Evolutionary conservation across 768 basidiomycete species (phyloP), one percentile per base, ranked within the genome.

Genomic region (Lepiota subincarnata): DNA sequence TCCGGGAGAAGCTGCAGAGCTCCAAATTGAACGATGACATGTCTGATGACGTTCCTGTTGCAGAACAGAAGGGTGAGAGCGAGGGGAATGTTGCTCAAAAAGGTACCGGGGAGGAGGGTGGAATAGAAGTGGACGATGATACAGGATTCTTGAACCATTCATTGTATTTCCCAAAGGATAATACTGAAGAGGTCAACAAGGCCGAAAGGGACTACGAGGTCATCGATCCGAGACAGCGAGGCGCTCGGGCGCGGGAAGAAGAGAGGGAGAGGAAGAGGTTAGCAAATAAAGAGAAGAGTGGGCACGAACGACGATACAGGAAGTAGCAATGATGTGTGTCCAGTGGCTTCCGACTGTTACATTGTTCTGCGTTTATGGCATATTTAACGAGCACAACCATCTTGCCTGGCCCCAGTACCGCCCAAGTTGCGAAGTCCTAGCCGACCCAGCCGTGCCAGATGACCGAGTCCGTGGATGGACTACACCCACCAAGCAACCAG

Each of bases 141-240:
- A 71, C 72, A 6, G 89, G 80, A 8, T 92, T 93, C 68, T 73
- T 92, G 69, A 73, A 68, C 4, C 91, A 93, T 64, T 71, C 78
- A 22, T 69, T 93, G 53, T 77, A 79, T 56, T 91, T 92, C 70
- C 83, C 88, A 8, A 91, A 91, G 68, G 89, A 84, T 42, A 82
- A 90, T 59, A 76, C 74, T 19, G 89, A 89, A 61, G 90, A 92
- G 68, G 77, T 76, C 19, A 66, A 66, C 56, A 91, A 91, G 67
- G 91, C 88, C 0, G 86, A 91, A 65, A 70, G 88, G 49, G 91
- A 93, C 53, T 92, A 92, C 62, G 90, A 93, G 69, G 90, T 93
- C 22, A 93, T 93, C 64, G 91, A 93, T 64, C 90, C 91, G 0
- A 71, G 91, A 55, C 78, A 80, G 44, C 70, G 91, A 51, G 77